Evolutionary conservation across 1,139 yeast genomes (phyloP).

Genomic region (Wickerhamomyces sp.): DNA sequence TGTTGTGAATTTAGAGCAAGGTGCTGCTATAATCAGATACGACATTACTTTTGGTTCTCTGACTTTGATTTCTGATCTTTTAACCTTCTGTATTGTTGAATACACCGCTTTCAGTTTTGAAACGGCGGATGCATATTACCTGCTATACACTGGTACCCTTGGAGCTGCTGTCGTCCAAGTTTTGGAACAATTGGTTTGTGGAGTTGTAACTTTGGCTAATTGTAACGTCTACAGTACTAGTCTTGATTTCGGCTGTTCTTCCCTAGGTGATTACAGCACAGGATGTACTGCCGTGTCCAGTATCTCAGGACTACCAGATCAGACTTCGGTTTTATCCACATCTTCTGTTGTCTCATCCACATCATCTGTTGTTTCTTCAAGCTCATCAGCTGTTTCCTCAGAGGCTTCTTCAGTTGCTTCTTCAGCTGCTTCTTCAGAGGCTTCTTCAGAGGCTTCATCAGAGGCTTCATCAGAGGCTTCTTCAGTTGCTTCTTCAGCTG

Average conservation of each 20-base stretch:
- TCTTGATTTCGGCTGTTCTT: slow-evolving; percentile 4
- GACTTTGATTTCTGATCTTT: not conserved
- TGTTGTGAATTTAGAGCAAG: slow-evolving; percentile 5
- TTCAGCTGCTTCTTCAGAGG: not conserved
- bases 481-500: not conserved
- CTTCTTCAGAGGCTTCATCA: not conserved
- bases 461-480: not conserved
- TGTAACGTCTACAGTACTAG: slow-evolving; percentile 3
- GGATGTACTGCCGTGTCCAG: too few species aligned
- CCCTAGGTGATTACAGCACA: not conserved
- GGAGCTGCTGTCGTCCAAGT: slow-evolving; percentile 4
- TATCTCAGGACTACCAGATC: too few species aligned
- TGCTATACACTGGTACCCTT: slow-evolving; percentile 3
- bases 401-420: not conserved
- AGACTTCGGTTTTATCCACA: not conserved
- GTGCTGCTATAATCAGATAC: slow-evolving; percentile 1
- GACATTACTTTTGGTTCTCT: slow-evolving; percentile 1
- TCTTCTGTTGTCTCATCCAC: not conserved
- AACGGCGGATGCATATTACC: not conserved
- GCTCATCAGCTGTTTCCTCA: not conserved
- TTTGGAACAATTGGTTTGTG: slow-evolving; percentile 1
- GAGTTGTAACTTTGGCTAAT: slow-evolving; percentile 1
- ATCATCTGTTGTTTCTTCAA: not conserved
- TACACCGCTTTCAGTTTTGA: slow-evolving; percentile 3
- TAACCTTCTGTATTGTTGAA: slow-evolving; percentile 2